Conservation (phyloP, 495 filamentous ascomycete genomes). For the Thermothielavioides terrestris region DNA sequence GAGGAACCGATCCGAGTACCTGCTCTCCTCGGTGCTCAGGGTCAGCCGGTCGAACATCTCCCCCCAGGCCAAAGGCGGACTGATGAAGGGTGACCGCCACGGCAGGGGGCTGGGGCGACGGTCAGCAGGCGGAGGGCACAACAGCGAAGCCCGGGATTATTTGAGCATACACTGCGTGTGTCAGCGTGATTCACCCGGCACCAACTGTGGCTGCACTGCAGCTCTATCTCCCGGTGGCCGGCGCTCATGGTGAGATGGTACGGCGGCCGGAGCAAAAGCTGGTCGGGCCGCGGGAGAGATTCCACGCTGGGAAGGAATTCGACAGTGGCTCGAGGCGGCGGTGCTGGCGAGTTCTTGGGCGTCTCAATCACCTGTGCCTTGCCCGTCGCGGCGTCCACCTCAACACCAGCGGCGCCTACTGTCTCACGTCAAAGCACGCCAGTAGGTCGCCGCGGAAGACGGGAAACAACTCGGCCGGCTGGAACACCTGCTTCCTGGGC, state of each 20-base stretch:
- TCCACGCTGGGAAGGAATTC: constrained; percentile 25
- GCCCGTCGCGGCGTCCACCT: constrained; percentile 19
- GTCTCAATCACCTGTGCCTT: constrained; percentile 14
- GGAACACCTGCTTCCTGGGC: constrained; percentile 19
- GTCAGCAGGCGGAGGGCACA: background rate
- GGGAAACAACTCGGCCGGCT: constrained; percentile 20
- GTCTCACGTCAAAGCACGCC: constrained; percentile 20
- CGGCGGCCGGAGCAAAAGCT: constrained; percentile 31
- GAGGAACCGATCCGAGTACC: constrained; percentile 17
- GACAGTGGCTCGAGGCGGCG: constrained; percentile 4
- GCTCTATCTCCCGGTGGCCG: constrained; percentile 13
- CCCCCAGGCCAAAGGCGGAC: constrained; percentile 30
- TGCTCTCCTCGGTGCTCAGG: constrained; percentile 21
- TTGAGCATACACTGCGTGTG: constrained; percentile 15
- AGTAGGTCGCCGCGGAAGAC: constrained; percentile 22
- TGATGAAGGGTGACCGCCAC: constrained; percentile 28
- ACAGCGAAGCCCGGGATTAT: too few species aligned
- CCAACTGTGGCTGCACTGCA: constrained; percentile 37
- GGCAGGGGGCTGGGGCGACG: constrained; percentile 23
- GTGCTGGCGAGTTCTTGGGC: background rate
- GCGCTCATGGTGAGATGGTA: constrained; percentile 29
- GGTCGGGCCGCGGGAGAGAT: constrained; percentile 27
- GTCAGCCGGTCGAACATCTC: constrained; percentile 29
- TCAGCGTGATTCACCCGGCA: constrained; percentile 30
- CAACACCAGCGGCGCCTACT: constrained; percentile 14